phyloP scores from a whole-genome alignment of 768 basidiomycete species.

The Goffeauzyma gilvescens region DNA sequence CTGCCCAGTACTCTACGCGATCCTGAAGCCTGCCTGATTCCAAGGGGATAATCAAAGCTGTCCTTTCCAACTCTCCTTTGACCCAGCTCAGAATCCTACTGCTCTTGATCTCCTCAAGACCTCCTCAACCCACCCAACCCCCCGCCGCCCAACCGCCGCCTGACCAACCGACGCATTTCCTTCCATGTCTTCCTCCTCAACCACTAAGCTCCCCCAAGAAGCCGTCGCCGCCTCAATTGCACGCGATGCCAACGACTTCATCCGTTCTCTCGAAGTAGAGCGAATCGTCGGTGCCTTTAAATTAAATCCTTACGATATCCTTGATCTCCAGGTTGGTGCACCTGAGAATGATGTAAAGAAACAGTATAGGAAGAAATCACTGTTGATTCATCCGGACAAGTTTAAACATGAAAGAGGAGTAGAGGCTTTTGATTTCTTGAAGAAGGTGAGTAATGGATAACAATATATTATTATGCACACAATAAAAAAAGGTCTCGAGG shows the following conservation, averaged over 20 bases:
- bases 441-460: slow-evolving; percentile 24
- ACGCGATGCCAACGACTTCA: slow-evolving; percentile 12
- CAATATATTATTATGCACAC: no score
- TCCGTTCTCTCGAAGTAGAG: slow-evolving; percentile 34
- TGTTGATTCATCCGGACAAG: slow-evolving; percentile 94
- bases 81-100: background rate
- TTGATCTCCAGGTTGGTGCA: slow-evolving; percentile 46
- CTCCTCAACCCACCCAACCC: background rate
- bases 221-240: slow-evolving; percentile 5
- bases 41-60: no score
- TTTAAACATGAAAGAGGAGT: slow-evolving; percentile 44
- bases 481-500: no score
- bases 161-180: background rate
- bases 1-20: no score
- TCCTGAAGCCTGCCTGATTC: no score
- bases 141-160: background rate
- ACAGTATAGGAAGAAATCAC: slow-evolving; percentile 38
- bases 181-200: background rate
- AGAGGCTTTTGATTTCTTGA: slow-evolving; percentile 31
- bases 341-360: slow-evolving; percentile 70
- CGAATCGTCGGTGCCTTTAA: slow-evolving; percentile 88
- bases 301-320: slow-evolving; percentile 87
- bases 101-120: background rate
- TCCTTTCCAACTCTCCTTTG: background rate
- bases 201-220: slow-evolving; percentile 2